Percentiles rank a stretch among this genome's conserved stretches.
These are phyloP conservation scores for Xylogone sp. DNA, from an alignment of 2,329 filamentous ascomycete species.

Conservation along the genomic window DNA sequence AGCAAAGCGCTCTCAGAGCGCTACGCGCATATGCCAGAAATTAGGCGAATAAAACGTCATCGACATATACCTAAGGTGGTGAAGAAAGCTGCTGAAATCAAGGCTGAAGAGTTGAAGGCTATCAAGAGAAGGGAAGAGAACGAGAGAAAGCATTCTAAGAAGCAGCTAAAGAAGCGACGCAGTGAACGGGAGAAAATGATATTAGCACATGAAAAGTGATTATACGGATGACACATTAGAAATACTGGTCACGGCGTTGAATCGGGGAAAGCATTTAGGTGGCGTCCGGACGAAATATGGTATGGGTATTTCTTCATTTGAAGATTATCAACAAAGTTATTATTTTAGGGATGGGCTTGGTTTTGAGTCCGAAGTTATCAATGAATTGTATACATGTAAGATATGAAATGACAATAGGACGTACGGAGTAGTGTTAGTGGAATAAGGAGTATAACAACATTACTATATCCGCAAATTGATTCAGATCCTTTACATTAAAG, in stretches of 20 bases:
- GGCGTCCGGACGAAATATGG: not conserved
- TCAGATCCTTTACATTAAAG: too few species aligned
- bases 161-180: conserved; percentile 69
- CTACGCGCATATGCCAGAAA: conserved; percentile 95
- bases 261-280: not conserved
- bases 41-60: conserved; percentile 84
- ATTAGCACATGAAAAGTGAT: conserved; percentile 57
- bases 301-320: too few species aligned
- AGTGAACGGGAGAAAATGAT: conserved; percentile 93
- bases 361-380: too few species aligned
- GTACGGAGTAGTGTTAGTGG: too few species aligned
- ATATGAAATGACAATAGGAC: too few species aligned
- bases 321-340: too few species aligned
- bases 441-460: too few species aligned
- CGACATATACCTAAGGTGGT: conserved; percentile 87
- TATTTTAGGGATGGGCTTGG: too few species aligned
- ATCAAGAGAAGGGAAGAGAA: conserved; percentile 94
- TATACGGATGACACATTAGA: not conserved
- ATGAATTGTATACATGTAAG: too few species aligned
- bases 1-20: conserved; percentile 78
- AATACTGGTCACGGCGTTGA: not conserved
- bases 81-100: conserved; percentile 96
- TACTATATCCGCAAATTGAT: too few species aligned
- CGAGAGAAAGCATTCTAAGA: conserved; percentile 84
- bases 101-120: conserved; percentile 79